Evolutionary conservation across 768 basidiomycete genomes (phyloP).

Genomic region (Lentinus brumalis): DNA sequence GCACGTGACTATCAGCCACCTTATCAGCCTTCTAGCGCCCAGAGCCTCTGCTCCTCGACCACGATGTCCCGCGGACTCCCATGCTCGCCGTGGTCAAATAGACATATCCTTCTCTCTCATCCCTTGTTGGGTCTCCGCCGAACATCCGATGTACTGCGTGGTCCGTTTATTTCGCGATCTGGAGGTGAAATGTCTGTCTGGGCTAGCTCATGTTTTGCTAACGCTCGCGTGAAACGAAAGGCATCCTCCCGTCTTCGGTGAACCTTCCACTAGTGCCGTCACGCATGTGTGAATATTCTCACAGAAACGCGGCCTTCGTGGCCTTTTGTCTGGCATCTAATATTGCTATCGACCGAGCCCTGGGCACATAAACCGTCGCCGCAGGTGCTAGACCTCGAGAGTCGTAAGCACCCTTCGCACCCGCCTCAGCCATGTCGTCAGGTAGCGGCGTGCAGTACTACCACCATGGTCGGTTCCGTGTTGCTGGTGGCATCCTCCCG

Average conservation of each 20-base stretch:
- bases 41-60: background rate
- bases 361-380: background rate
- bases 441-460: constrained; percentile 43
- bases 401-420: background rate
- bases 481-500: constrained; percentile 54
- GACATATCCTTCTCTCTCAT: background rate
- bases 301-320: background rate
- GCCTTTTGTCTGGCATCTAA: background rate
- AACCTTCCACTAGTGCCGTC: no score
- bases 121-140: background rate
- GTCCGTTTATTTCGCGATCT: no score
- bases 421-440: constrained; percentile 14
- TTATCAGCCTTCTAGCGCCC: background rate
- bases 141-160: no score
- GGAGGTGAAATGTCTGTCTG: no score
- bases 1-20: constrained; percentile 22
- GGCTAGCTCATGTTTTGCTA: no score
- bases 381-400: background rate
- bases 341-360: background rate
- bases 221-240: no score
- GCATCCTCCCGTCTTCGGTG: no score
- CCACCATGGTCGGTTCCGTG: constrained; percentile 55
- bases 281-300: background rate
- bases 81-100: background rate
- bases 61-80: background rate